phyloP scores from a whole-genome alignment of 2,329 filamentous ascomycete species.

The Trichophyton mentagrophytes region DNA sequence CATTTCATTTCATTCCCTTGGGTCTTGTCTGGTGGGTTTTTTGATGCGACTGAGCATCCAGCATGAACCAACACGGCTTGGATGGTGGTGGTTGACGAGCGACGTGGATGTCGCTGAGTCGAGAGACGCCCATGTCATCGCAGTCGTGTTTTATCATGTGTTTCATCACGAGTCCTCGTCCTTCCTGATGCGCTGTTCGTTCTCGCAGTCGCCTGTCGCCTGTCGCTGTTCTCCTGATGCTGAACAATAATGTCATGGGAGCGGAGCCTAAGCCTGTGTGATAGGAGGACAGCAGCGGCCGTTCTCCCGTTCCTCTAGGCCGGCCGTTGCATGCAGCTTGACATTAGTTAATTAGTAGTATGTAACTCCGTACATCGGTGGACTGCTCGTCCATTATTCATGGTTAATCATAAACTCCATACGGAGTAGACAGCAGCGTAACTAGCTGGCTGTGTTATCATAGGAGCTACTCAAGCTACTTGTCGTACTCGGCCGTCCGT shows the following conservation, averaged over 20 bases:
- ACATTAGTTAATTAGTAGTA: neutral
- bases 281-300: neutral
- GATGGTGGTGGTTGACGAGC: neutral
- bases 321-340: neutral
- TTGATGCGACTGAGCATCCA: neutral
- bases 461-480: no score
- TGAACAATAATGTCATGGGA: neutral
- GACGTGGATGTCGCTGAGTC: neutral
- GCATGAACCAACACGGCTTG: neutral
- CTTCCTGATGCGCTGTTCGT: neutral
- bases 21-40: no score
- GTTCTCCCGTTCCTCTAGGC: neutral
- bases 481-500: neutral
- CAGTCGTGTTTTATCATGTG: slow-evolving; percentile 1
- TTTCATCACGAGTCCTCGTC: slow-evolving; percentile 1
- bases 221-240: neutral
- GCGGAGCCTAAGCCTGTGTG: neutral
- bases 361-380: neutral
- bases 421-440: neutral
- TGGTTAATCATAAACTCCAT: neutral
- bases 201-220: no score
- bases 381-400: neutral
- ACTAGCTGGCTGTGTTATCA: neutral
- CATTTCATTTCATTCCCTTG: neutral
- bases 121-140: neutral